A percentile compares a stretch with the other conserved stretches of the same genome.
phyloP scores from a whole-genome alignment of 75 land plant genomes.

The Picea sitchensis region DNA sequence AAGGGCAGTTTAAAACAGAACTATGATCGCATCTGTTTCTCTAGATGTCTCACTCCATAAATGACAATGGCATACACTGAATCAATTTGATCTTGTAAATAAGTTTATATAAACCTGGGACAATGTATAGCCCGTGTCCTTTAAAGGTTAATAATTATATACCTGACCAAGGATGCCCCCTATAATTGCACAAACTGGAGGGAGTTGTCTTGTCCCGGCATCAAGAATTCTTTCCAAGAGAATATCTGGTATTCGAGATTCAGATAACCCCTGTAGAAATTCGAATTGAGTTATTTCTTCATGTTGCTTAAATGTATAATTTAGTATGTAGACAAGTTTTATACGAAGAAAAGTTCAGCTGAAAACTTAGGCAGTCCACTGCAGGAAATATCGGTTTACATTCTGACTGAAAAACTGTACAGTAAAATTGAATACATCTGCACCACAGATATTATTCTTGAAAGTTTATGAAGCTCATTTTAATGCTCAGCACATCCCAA shows the following conservation, averaged over 20 bases:
- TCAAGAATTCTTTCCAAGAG: slow-evolving; percentile 56
- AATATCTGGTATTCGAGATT: slow-evolving; percentile 57
- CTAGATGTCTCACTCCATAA: background rate
- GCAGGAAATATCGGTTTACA: background rate
- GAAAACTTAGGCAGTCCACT: background rate
- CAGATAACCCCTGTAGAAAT: slow-evolving; percentile 62
- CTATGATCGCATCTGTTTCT: background rate
- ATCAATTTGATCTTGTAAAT: background rate
- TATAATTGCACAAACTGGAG: slow-evolving; percentile 93
- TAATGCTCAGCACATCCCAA: background rate
- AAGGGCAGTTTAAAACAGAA: background rate
- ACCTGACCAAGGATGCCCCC: slow-evolving; percentile 99
- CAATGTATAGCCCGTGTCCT: background rate
- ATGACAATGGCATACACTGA: background rate
- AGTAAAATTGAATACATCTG: background rate
- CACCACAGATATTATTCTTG: background rate
- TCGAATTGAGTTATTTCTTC: slow-evolving; percentile 2
- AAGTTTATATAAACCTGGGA: background rate
- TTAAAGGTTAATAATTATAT: background rate
- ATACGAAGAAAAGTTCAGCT: background rate
- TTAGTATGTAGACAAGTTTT: background rate
- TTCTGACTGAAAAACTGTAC: background rate
- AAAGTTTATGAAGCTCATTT: background rate
- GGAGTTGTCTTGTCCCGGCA: slow-evolving; percentile 56
- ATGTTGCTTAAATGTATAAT: background rate